These are phyloP conservation scores for Candida xiaguanensis DNA, from an alignment of 805 yeast species.

Conservation along the genomic window DNA sequence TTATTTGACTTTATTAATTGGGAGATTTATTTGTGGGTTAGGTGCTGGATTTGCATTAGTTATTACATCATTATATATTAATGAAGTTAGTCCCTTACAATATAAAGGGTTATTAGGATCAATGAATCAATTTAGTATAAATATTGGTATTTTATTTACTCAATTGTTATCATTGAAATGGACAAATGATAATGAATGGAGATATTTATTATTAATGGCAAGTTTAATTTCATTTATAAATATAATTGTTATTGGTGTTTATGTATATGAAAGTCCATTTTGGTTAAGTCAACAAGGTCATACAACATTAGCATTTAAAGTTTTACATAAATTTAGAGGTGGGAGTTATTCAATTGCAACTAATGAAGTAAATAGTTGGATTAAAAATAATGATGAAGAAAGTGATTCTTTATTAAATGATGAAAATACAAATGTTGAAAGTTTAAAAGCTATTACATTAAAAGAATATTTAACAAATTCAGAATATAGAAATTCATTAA, in stretches of 20 bases:
- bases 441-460: conserved; percentile 19
- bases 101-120: conserved; percentile 80
- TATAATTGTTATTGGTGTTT: conserved; percentile 33
- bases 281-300: conserved; percentile 63
- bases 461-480: conserved; percentile 47
- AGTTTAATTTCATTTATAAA: conserved; percentile 49
- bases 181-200: conserved; percentile 70
- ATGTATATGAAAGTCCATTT: conserved; percentile 74
- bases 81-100: conserved; percentile 70
- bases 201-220: conserved; percentile 64
- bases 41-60: conserved; percentile 90
- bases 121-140: conserved; percentile 84
- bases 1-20: conserved; percentile 47
- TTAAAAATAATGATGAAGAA: conserved; percentile 6
- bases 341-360: conserved; percentile 33
- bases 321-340: conserved; percentile 36
- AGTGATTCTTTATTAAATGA: conserved; percentile 11
- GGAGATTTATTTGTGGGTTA: conserved; percentile 76
- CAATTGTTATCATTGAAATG: conserved; percentile 69
- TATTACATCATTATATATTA: conserved; percentile 75
- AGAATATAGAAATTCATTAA: conserved; percentile 53
- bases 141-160: conserved; percentile 77
- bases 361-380: conserved; percentile 38
- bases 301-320: conserved; percentile 36
- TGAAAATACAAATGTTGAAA: not conserved